These are phyloP conservation scores for Penicillium rolfsii DNA, from an alignment of 2,329 filamentous ascomycete genomes.

Conservation along the genomic window DNA sequence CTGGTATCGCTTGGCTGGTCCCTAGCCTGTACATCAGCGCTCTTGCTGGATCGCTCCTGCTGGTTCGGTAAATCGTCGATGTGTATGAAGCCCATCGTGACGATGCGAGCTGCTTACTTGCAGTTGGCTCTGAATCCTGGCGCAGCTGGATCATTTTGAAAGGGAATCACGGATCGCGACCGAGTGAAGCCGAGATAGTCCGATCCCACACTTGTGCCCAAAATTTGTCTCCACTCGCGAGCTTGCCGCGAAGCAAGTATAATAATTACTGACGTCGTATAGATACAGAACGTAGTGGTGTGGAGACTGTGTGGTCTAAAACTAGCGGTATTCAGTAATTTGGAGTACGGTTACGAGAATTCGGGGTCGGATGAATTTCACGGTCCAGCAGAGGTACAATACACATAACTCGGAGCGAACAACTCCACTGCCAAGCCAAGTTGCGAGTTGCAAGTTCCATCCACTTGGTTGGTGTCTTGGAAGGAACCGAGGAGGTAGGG, in stretches of 20 bases:
- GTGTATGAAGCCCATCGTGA: constrained; percentile 25
- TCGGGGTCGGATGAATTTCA: background rate
- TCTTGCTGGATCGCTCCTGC: background rate
- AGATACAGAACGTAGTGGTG: constrained; percentile 3
- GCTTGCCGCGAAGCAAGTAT: constrained; percentile 14
- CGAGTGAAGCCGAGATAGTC: constrained; percentile 15
- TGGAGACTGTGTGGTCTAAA: constrained; percentile 17
- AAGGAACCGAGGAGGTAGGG: background rate
- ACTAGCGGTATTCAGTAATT: background rate
- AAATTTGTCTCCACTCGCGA: constrained; percentile 16
- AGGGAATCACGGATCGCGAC: constrained; percentile 11
- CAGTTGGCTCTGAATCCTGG: constrained; percentile 6
- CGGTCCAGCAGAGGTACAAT: background rate
- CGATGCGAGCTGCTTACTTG: constrained; percentile 7
- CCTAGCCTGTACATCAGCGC: background rate
- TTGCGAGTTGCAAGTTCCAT: background rate
- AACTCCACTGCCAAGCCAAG: background rate
- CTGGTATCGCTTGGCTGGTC: constrained; percentile 12
- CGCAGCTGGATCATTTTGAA: constrained; percentile 10
- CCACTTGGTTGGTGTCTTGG: constrained; percentile 4
- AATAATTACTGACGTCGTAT: background rate
- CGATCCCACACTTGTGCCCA: constrained; percentile 21
- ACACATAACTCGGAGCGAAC: background rate
- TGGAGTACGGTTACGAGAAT: background rate
- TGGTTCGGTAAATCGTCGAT: constrained; percentile 19